Evolutionary conservation across 345 rosid species (phyloP), one percentile per base, ranked within the genome.

Genomic region (Brassica rapa): DNA sequence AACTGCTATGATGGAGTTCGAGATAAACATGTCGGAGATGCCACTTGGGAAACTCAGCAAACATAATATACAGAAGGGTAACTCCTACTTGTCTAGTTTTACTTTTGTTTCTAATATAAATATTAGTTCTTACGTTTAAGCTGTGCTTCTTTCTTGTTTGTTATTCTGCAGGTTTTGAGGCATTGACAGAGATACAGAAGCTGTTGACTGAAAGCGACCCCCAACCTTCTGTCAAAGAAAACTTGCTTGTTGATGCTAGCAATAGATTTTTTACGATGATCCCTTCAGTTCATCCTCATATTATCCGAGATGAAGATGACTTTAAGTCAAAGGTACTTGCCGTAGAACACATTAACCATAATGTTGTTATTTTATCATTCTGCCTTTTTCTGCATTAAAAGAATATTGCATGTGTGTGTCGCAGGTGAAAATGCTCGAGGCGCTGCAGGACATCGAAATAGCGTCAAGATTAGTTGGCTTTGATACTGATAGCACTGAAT

Each of bases 401-500:
- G 3, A 19, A 19, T 19, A 63, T 65, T 70, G 68, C 64, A 60
- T 78, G 56, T 78, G 60, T 70, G 24, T 77, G 32, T 11, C 33
- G 24, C 84, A 91, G 98, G 97, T 93, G 83, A 93, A 95, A 91
- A 95, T 95, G 99, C 85, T 95, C 53, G 99, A 93, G 85, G 98
- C 98, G 59, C 92, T 93, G 71, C 94, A 91, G 81, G 98, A 95
- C 77, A 95, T 93, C 73, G 97, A 95, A 83, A 89, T 93, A 80
- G 99, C 99, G 70, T 91, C 99, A 56, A 91, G 91, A 89, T 85
- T 95, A 82, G 98, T 95, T 68, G 99, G 97, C 66, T 95, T 95
- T 83, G 99, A 90, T 85, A 85, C 61, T 64, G 92, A 93, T 74
- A 87, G 49, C 79, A 87, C 90, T 27, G 97, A 89, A 51, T 88